phyloP scores from a whole-genome alignment of 2,329 filamentous ascomycete species.

The Lasiodiplodia theobromae region DNA sequence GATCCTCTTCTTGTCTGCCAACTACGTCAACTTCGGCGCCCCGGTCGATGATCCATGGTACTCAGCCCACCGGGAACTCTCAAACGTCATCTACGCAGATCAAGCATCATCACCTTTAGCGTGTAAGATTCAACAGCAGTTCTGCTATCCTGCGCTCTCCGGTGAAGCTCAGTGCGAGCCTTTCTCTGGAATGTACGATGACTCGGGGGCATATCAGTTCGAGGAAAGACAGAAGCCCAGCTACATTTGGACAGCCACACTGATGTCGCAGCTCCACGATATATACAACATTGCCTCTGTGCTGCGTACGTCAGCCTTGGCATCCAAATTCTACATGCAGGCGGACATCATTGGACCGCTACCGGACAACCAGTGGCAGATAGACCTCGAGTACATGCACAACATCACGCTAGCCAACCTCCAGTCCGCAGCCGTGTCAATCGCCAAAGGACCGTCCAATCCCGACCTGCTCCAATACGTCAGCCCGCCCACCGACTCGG shows the following conservation, averaged over 20 bases:
- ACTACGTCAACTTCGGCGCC: constrained; percentile 37
- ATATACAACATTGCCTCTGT: neutral
- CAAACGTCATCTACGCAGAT: neutral
- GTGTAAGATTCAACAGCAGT: constrained; percentile 25
- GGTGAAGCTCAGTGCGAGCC: neutral
- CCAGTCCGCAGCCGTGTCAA: constrained; percentile 28
- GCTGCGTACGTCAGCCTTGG: neutral
- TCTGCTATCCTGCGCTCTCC: constrained; percentile 27
- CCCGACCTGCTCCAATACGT: neutral
- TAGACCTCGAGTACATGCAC: constrained; percentile 31
- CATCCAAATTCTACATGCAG: constrained; percentile 15
- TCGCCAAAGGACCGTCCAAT: constrained; percentile 15
- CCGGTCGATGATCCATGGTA: constrained; percentile 44
- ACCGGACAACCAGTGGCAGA: constrained; percentile 32
- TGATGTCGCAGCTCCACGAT: constrained; percentile 5
- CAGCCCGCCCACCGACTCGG: neutral
- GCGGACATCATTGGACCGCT: constrained; percentile 16
- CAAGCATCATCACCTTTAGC: constrained; percentile 29
- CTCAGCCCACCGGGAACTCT: neutral
- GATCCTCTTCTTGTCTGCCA: constrained; percentile 42
- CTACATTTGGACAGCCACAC: neutral
- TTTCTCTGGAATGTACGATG: too few species aligned
- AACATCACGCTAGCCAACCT: constrained; percentile 22
- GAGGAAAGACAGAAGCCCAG: neutral
- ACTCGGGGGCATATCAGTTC: too few species aligned